Evolutionary conservation across 768 basidiomycete species (phyloP), one percentile per base, ranked within the genome.

Genomic region (Podaxis carcinomalis): DNA sequence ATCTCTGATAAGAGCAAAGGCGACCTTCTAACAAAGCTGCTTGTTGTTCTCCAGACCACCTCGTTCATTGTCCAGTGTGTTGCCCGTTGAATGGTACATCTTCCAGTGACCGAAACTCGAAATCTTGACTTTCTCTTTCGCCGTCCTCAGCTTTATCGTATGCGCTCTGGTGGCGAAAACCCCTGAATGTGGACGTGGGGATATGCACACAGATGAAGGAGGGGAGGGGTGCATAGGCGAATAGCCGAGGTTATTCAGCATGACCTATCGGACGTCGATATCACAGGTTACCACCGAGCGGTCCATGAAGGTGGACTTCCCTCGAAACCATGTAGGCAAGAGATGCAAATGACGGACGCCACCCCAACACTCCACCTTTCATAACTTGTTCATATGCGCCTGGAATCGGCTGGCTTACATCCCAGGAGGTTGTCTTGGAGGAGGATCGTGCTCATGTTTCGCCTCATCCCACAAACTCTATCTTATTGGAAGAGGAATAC

Each of bases 121-220:
- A 32, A 28, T 64, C 4, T 16, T 64, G 5, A 64, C 59, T 1
- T 25, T 64, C 1, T 37, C 58, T 3, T 64, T 55, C 32, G 59
- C 63, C 9, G 51, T 51, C 0, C 40, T 51, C 13, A 61, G 57
- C 42, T 32, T 50, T 4, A 21, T 50, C 49, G 11, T 64, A 57
- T 36, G 23, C n/a, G 4, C 19, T 64, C 1, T 64, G 63, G 63
- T 61, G 63, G 58, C 6, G 57, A 2, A 64, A 64, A 35, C 63
- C 59, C 1, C 39, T 52, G 14, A 52, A 50, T 28, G 40, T 63
- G 6, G 19, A 11, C 3, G 47, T 49, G 13, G 47, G 25, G 21
- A 49, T 49, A 0, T 25, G 47, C 13, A 11, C 27, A 13, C 25
- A 11, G 11, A 23, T 27, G 47, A 49, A 49, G 14, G 6, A 16